Conservation (phyloP, 345 rosid genomes). For the Bruguiera sexangula region DNA sequence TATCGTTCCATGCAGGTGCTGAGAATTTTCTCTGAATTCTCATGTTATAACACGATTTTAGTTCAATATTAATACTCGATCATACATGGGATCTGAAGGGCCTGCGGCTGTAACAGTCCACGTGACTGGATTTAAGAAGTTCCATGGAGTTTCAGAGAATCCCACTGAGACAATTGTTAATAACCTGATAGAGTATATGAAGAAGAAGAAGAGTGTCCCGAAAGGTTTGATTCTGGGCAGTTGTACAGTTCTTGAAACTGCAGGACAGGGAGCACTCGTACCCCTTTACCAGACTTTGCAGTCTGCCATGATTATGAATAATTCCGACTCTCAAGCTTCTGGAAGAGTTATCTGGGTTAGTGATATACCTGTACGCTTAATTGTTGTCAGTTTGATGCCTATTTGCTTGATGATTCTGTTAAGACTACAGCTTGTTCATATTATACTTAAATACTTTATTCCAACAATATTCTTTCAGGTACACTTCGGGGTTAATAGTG, state of each 20-base stretch:
- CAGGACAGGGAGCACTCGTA: conserved; percentile 74
- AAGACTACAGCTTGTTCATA: not conserved
- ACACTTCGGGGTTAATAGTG: conserved; percentile 83
- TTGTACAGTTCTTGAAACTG: conserved; percentile 81
- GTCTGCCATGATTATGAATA: conserved; percentile 44
- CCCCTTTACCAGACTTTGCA: conserved; percentile 61
- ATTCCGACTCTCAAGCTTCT: conserved; percentile 42
- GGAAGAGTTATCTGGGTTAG: conserved; percentile 74
- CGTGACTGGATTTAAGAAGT: conserved; percentile 93
- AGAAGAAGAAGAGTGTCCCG: conserved; percentile 64
- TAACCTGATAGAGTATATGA: conserved; percentile 63
- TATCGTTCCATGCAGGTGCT: conserved; percentile 10
- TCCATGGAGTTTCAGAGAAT: conserved; percentile 96
- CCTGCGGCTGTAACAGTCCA: conserved; percentile 70
- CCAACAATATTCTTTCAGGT: conserved; percentile 10
- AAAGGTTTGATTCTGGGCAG: conserved; percentile 73
- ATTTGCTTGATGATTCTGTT: not conserved
- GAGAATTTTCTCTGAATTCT: conserved; percentile 4
- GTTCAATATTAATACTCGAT: not conserved
- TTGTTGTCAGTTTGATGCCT: not conserved
- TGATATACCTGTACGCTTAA: not conserved
- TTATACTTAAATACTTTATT: not conserved
- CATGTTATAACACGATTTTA: conserved; percentile 8
- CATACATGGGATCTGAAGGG: conserved; percentile 91
- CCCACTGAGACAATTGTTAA: conserved; percentile 79